Conservation (phyloP, 2,329 filamentous ascomycete species). For the Arthrobotrys sphaeroides region DNA sequence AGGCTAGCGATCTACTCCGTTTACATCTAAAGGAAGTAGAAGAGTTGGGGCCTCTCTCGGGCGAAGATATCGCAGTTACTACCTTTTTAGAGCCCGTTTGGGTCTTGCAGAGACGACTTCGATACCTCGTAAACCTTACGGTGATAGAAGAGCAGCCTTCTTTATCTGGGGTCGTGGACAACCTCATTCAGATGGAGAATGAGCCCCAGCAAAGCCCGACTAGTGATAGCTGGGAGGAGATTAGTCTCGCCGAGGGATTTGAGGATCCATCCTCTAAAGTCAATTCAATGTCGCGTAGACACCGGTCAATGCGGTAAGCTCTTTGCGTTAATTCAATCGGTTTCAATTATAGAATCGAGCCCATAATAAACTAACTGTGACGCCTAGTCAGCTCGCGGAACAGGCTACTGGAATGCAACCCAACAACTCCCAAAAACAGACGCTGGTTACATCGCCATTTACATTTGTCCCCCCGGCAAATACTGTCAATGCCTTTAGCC, state of each 20-base stretch:
- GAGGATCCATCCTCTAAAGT: slow-evolving; percentile 51
- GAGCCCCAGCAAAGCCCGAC: slow-evolving; percentile 73
- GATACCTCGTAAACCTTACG: slow-evolving; percentile 75
- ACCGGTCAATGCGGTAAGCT: slow-evolving; percentile 55
- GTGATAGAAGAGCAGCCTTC: slow-evolving; percentile 70
- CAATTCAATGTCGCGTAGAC: neutral
- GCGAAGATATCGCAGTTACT: slow-evolving; percentile 84
- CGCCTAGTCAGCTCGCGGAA: slow-evolving; percentile 26
- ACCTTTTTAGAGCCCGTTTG: slow-evolving; percentile 88
- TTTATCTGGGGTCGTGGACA: slow-evolving; percentile 75
- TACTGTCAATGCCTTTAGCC: slow-evolving; percentile 77
- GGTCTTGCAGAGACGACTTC: slow-evolving; percentile 82
- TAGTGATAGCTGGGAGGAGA: slow-evolving; percentile 90
- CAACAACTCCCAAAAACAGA: neutral
- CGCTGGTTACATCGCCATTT: slow-evolving; percentile 75
- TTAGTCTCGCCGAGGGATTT: slow-evolving; percentile 63
- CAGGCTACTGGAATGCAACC: slow-evolving; percentile 11
- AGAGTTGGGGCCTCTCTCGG: slow-evolving; percentile 66
- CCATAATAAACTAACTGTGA: neutral
- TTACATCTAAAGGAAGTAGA: slow-evolving; percentile 67
- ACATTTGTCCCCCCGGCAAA: slow-evolving; percentile 85
- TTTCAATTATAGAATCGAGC: neutral
- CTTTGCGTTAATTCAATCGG: neutral
- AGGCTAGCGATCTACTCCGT: slow-evolving; percentile 92
- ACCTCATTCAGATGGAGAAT: slow-evolving; percentile 78